Percentiles rank a stretch among this genome's conserved stretches.
phyloP scores from a whole-genome alignment of 148 eudicot genomes.

The Beta vulgaris region DNA sequence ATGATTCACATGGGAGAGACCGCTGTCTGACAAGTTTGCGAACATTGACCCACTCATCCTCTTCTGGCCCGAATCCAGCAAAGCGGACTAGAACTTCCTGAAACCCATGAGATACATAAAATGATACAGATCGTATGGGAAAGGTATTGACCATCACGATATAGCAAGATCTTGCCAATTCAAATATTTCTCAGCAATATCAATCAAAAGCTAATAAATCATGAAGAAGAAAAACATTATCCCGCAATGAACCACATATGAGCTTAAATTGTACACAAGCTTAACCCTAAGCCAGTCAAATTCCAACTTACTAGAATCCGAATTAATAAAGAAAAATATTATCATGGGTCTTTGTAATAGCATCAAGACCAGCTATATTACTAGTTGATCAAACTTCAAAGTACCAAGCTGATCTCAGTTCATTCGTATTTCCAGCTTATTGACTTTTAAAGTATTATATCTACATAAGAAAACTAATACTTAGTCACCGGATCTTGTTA shows the following conservation, averaged over 20 bases:
- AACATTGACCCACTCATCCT: slow-evolving; percentile 95
- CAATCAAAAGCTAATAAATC: background rate
- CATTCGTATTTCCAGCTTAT: no score
- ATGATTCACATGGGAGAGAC: slow-evolving; percentile 91
- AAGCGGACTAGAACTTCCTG: slow-evolving; percentile 96
- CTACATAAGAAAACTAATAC: no score
- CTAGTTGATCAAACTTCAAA: background rate
- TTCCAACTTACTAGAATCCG: background rate
- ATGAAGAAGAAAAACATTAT: background rate
- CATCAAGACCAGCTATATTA: background rate
- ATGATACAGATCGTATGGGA: slow-evolving; percentile 9
- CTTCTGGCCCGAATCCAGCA: slow-evolving; percentile 90
- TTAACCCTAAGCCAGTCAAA: background rate
- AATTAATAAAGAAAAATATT: no score
- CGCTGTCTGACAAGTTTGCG: slow-evolving; percentile 87
- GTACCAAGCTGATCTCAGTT: background rate
- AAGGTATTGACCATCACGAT: background rate
- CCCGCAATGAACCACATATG: background rate
- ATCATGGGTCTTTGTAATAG: background rate
- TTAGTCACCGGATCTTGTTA: no score
- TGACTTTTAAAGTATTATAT: no score
- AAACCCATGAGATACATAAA: slow-evolving; percentile 25
- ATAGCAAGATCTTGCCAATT: background rate
- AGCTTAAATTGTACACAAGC: background rate
- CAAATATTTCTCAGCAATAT: background rate